These are phyloP conservation scores for Lentinula aciculospora DNA, from an alignment of 768 basidiomycete genomes.

Conservation along the genomic window DNA sequence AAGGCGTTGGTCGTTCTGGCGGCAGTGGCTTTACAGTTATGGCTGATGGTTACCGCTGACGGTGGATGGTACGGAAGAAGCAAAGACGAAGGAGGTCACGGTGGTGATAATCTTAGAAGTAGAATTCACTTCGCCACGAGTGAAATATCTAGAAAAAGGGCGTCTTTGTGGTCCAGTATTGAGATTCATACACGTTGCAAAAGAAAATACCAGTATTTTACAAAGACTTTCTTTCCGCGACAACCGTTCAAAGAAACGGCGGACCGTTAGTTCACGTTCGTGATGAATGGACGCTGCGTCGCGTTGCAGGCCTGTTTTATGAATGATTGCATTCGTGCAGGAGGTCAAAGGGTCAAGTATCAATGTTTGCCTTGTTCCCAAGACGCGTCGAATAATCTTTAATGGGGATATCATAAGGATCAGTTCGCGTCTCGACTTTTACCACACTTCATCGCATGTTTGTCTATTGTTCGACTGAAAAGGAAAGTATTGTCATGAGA, in stretches of 20 bases:
- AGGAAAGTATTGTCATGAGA: neutral
- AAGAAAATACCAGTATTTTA: constrained; percentile 4
- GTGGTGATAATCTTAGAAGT: neutral
- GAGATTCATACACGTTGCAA: constrained; percentile 4
- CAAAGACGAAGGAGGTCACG: neutral
- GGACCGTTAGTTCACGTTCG: neutral
- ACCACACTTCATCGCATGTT: neutral
- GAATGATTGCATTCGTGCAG: neutral
- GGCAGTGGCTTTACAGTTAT: neutral
- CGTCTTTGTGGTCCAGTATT: constrained; percentile 1
- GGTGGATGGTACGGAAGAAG: neutral
- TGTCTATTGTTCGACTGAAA: constrained; percentile 6
- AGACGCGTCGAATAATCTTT: neutral
- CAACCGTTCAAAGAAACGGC: neutral
- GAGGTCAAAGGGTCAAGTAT: neutral
- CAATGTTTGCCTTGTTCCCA: neutral
- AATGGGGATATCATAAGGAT: neutral
- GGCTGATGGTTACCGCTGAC: neutral
- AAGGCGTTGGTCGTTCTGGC: neutral
- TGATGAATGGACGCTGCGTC: neutral
- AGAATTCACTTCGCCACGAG: neutral
- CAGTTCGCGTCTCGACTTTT: neutral
- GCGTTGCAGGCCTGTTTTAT: neutral
- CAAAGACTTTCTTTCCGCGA: constrained; percentile 5
- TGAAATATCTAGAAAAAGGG: neutral